A percentile compares a stretch with the other conserved stretches of the same genome.
Evolutionary conservation across 192 early-diverging fungal genomes (phyloP).

Genomic region (Coemansia sp.): DNA sequence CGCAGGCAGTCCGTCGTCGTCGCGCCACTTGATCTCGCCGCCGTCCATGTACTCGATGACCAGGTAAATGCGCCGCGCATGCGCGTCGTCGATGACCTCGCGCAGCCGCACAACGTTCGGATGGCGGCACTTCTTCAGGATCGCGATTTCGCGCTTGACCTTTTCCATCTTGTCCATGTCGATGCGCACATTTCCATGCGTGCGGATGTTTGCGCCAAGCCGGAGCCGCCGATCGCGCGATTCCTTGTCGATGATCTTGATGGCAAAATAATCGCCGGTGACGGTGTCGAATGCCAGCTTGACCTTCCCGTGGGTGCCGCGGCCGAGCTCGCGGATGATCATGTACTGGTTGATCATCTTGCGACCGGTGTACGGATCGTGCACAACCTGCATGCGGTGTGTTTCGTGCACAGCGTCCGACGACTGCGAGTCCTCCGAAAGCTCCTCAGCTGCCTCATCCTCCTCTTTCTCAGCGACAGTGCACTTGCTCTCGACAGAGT

Average conservation of each 20-base stretch:
- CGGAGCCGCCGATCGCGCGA: slow-evolving; percentile 50
- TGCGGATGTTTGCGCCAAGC: slow-evolving; percentile 18
- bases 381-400: slow-evolving; percentile 75
- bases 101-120: slow-evolving; percentile 86
- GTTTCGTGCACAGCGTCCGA: slow-evolving; percentile 76
- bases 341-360: slow-evolving; percentile 98
- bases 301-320: slow-evolving; percentile 96
- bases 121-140: slow-evolving; percentile 93
- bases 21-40: slow-evolving; percentile 91
- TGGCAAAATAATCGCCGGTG: slow-evolving; percentile 68
- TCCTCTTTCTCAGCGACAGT: slow-evolving; percentile 11
- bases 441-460: neutral
- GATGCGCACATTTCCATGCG: slow-evolving; percentile 50
- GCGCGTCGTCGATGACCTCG: slow-evolving; percentile 96
- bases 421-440: slow-evolving; percentile 9
- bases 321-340: slow-evolving; percentile 84
- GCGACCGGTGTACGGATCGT: slow-evolving; percentile 82
- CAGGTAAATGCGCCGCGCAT: slow-evolving; percentile 88
- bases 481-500: slow-evolving; percentile 15
- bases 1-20: slow-evolving; percentile 63
- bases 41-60: slow-evolving; percentile 91
- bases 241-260: slow-evolving; percentile 61
- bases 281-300: slow-evolving; percentile 83
- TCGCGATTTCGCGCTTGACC: slow-evolving; percentile 93
- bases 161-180: slow-evolving; percentile 65